Evolutionary conservation across 2,329 filamentous ascomycete species (phyloP).

Genomic region (Cadophora sp.): DNA sequence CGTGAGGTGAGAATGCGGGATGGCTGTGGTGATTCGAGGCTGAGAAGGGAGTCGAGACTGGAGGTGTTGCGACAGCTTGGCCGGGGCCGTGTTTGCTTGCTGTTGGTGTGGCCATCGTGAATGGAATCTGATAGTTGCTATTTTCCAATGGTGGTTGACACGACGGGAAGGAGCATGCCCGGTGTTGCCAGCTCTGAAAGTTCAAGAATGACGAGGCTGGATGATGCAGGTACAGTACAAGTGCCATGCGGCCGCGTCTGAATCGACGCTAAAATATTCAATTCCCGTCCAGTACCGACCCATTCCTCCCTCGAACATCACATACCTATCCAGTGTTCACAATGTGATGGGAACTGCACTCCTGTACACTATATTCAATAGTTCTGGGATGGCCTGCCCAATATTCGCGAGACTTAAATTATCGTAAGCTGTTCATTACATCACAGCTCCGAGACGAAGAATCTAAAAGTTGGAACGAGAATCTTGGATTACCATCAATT

Average conservation of each 20-base stretch:
- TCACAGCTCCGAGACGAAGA: background rate
- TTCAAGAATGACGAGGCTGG: slow-evolving; percentile 6
- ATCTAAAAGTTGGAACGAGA: background rate
- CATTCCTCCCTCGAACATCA: background rate
- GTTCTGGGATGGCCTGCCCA: too few relatives aligned
- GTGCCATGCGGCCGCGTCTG: slow-evolving; percentile 11
- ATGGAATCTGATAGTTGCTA: background rate
- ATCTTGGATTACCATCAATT: background rate
- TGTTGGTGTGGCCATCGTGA: slow-evolving; percentile 46
- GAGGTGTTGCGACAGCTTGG: slow-evolving; percentile 58
- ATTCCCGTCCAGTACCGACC: background rate
- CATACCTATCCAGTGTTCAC: too few relatives aligned
- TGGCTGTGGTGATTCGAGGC: slow-evolving; percentile 52
- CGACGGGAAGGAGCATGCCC: slow-evolving; percentile 1
- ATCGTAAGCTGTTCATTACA: too few relatives aligned
- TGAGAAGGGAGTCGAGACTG: slow-evolving; percentile 72
- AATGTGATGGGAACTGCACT: too few relatives aligned
- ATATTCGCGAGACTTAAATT: too few relatives aligned
- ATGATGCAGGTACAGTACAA: slow-evolving; percentile 1
- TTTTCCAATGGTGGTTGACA: background rate
- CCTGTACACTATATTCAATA: too few relatives aligned
- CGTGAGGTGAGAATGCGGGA: slow-evolving; percentile 63
- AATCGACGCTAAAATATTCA: slow-evolving; percentile 1
- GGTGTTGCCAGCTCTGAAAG: slow-evolving; percentile 2
- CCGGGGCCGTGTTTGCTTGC: slow-evolving; percentile 37